Conservation (phyloP, 2,329 filamentous ascomycete species). For the Fusarium oligoseptatum region DNA sequence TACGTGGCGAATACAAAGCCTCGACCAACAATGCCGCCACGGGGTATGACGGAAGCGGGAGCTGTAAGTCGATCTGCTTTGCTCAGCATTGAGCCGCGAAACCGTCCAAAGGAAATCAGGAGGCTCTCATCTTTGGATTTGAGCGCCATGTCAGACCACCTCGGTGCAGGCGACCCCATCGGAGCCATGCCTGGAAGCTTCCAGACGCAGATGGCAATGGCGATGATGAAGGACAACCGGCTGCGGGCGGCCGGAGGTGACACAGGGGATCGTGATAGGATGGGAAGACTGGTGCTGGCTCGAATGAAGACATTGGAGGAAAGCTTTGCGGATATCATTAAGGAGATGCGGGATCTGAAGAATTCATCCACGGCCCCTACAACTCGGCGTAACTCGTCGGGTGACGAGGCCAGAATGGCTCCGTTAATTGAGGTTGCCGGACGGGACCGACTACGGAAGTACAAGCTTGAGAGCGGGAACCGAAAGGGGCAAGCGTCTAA, state of each 20-base stretch:
- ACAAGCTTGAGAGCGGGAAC: slow-evolving; percentile 42
- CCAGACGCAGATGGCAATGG: slow-evolving; percentile 83
- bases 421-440: slow-evolving; percentile 53
- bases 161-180: slow-evolving; percentile 70
- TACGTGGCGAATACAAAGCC: slow-evolving; percentile 64
- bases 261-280: slow-evolving; percentile 70
- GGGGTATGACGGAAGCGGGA: slow-evolving; percentile 52
- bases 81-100: slow-evolving; percentile 63
- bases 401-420: slow-evolving; percentile 53
- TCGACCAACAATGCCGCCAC: slow-evolving; percentile 67
- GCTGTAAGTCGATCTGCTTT: slow-evolving; percentile 61
- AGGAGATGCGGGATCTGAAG: slow-evolving; percentile 78
- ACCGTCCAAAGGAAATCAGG: slow-evolving; percentile 54
- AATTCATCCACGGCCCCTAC: slow-evolving; percentile 60
- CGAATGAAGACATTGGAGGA: slow-evolving; percentile 95
- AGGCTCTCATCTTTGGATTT: slow-evolving; percentile 76
- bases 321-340: slow-evolving; percentile 87
- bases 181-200: slow-evolving; percentile 80
- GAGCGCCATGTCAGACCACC: slow-evolving; percentile 79
- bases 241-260: slow-evolving; percentile 61
- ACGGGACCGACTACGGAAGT: slow-evolving; percentile 44
- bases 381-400: slow-evolving; percentile 66
- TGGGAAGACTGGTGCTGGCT: slow-evolving; percentile 85
- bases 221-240: slow-evolving; percentile 70
- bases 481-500: slow-evolving; percentile 49